These are phyloP conservation scores for Brassica cretica DNA, from an alignment of 345 rosid species.

Conservation along the genomic window DNA sequence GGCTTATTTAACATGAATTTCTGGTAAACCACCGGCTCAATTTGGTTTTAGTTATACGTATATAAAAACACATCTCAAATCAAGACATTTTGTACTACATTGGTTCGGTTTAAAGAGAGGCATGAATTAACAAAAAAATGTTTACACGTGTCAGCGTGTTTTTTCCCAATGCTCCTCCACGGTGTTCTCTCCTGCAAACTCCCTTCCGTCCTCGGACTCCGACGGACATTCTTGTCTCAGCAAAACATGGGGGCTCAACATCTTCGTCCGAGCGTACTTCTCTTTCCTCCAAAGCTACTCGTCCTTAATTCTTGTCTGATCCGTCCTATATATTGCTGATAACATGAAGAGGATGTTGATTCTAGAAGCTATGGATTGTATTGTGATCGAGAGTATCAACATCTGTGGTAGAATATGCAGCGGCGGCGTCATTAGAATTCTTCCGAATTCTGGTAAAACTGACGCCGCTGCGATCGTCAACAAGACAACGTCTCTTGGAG, in stretches of 20 bases:
- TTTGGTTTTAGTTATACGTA: not conserved
- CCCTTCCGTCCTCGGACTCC: slow-evolving; percentile 37
- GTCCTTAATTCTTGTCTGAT: slow-evolving; percentile 33
- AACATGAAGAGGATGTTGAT: slow-evolving; percentile 56
- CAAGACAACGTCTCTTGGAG: slow-evolving; percentile 49
- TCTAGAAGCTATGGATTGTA: slow-evolving; percentile 77
- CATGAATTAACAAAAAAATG: not conserved
- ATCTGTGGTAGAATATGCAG: slow-evolving; percentile 60
- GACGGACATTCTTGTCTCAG: slow-evolving; percentile 47
- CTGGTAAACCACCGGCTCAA: not conserved
- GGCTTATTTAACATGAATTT: too few species aligned
- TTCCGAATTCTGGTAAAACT: slow-evolving; percentile 33
- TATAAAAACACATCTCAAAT: not conserved
- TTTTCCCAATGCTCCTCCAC: slow-evolving; percentile 60
- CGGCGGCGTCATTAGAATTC: slow-evolving; percentile 39
- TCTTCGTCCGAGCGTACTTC: slow-evolving; percentile 62
- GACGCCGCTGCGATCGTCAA: slow-evolving; percentile 53
- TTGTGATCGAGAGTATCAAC: slow-evolving; percentile 59
- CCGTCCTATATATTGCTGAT: slow-evolving; percentile 49
- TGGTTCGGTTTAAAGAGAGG: not conserved
- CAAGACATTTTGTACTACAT: not conserved
- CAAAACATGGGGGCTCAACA: slow-evolving; percentile 59
- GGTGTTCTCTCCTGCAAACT: slow-evolving; percentile 65
- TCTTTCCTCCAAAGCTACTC: slow-evolving; percentile 60
- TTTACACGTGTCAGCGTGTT: slow-evolving; percentile 16